phyloP scores from a whole-genome alignment of 202 grass and related monocot species.

The Zizania palustris region DNA sequence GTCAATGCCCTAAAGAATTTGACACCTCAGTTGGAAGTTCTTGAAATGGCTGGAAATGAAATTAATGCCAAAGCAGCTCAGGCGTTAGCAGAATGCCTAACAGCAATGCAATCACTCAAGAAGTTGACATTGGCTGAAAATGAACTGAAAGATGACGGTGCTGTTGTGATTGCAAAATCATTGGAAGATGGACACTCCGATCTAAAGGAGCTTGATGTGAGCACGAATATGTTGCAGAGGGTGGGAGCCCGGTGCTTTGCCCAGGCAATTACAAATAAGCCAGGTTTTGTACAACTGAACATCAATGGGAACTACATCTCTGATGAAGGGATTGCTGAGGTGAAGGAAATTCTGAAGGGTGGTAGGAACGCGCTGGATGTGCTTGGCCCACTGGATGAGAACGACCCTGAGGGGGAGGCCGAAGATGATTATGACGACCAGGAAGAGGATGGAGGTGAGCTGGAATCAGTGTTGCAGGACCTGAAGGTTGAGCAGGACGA shows the following conservation, averaged over 20 bases:
- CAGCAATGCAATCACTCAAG: slow-evolving; percentile 43
- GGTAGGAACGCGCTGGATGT: slow-evolving; percentile 50
- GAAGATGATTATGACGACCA: slow-evolving; percentile 47
- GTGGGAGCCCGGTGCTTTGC: slow-evolving; percentile 74
- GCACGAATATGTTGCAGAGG: slow-evolving; percentile 65
- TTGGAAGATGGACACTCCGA: slow-evolving; percentile 50
- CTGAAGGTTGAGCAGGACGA: slow-evolving; percentile 53
- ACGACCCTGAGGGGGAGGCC: slow-evolving; percentile 52
- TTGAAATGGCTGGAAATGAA: slow-evolving; percentile 76
- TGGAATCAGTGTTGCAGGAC: slow-evolving; percentile 37
- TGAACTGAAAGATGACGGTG: slow-evolving; percentile 72
- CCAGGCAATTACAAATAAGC: slow-evolving; percentile 51
- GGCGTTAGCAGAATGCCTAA: slow-evolving; percentile 46
- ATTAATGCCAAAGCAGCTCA: slow-evolving; percentile 50
- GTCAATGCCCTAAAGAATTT: slow-evolving; percentile 49
- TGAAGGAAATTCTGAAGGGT: slow-evolving; percentile 66
- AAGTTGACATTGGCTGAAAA: slow-evolving; percentile 69
- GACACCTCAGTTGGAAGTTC: slow-evolving; percentile 55
- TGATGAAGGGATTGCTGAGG: slow-evolving; percentile 70
- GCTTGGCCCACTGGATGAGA: slow-evolving; percentile 73
- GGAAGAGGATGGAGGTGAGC: slow-evolving; percentile 25
- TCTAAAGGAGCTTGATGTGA: slow-evolving; percentile 72
- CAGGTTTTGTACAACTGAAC: slow-evolving; percentile 58
- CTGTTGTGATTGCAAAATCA: slow-evolving; percentile 53
- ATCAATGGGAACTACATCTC: slow-evolving; percentile 67